Conservation (phyloP, 1,284 basidiomycete genomes). For the Phlebopus sp. region DNA sequence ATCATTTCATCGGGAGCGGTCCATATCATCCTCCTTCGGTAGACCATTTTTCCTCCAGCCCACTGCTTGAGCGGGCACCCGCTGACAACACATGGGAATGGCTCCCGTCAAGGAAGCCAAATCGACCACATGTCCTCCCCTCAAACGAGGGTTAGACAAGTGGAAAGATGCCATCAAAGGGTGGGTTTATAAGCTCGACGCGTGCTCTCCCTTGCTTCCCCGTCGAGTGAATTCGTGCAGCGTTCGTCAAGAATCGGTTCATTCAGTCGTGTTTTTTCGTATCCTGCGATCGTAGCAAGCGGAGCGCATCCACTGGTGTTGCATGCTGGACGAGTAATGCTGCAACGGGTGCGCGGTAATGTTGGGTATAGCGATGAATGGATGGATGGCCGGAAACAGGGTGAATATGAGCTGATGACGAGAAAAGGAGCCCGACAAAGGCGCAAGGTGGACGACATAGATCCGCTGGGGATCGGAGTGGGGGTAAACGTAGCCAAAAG, state of each 20-base stretch:
- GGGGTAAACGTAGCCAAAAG: slow-evolving; percentile 17
- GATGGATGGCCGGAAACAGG: slow-evolving; percentile 21
- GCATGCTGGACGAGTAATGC: slow-evolving; percentile 14
- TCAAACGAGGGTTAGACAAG: slow-evolving; percentile 12
- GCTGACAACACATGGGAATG: slow-evolving; percentile 9
- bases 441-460: slow-evolving; percentile 21
- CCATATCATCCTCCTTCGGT: slow-evolving; percentile 22
- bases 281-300: slow-evolving; percentile 37
- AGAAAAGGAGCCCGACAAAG: slow-evolving; percentile 18
- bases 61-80: slow-evolving; percentile 32
- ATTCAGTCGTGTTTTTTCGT: slow-evolving; percentile 36
- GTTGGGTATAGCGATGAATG: slow-evolving; percentile 22
- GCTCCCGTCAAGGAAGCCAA: slow-evolving; percentile 21
- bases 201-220: slow-evolving; percentile 23
- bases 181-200: slow-evolving; percentile 22
- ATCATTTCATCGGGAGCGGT: slow-evolving; percentile 29
- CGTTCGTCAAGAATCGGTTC: slow-evolving; percentile 50
- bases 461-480: slow-evolving; percentile 22
- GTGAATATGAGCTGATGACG: slow-evolving; percentile 20
- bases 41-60: slow-evolving; percentile 26
- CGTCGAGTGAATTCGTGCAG: slow-evolving; percentile 30
- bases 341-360: slow-evolving; percentile 13
- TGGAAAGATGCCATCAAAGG: slow-evolving; percentile 14
- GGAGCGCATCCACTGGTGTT: slow-evolving; percentile 16
- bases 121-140: slow-evolving; percentile 6